Conservation (phyloP, 2,329 filamentous ascomycete genomes). For the Clarireedia monteithiana region DNA sequence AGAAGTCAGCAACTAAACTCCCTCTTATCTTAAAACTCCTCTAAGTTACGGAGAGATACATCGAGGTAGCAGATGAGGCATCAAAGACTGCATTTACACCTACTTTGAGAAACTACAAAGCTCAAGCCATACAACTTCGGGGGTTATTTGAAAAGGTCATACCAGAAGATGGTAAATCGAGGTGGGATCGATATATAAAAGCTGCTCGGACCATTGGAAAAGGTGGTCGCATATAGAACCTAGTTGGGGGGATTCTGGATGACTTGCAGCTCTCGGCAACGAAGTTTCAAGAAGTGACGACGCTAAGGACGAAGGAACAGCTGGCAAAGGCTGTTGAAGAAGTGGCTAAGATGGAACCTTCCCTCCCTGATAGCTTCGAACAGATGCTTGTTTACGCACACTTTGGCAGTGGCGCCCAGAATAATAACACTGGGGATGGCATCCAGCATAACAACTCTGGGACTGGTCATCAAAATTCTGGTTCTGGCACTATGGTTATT, state of each 20-base stretch:
- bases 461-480: constrained; percentile 1
- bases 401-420: constrained; percentile 9
- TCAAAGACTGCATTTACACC: constrained; percentile 10
- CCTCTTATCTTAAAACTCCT: constrained; percentile 11
- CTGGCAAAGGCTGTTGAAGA: constrained; percentile 12
- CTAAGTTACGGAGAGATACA: constrained; percentile 10
- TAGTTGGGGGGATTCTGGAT: constrained; percentile 12
- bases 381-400: background rate
- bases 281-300: constrained; percentile 9
- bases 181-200: constrained; percentile 12
- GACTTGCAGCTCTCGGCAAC: constrained; percentile 14
- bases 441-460: constrained; percentile 5
- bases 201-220: constrained; percentile 13
- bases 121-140: constrained; percentile 10
- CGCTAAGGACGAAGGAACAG: constrained; percentile 10
- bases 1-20: constrained; percentile 12
- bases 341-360: constrained; percentile 10
- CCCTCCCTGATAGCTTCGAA: constrained; percentile 1
- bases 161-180: constrained; percentile 7
- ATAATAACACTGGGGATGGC: constrained; percentile 5
- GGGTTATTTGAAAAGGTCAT: constrained; percentile 15
- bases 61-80: constrained; percentile 3
- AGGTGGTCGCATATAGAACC: constrained; percentile 10
- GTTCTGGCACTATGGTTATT: constrained; percentile 4
- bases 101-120: constrained; percentile 10